Evolutionary conservation across 805 yeast genomes (phyloP), one percentile per base, ranked within the genome.

Genomic region (Saccharomycopsis capsularis): DNA sequence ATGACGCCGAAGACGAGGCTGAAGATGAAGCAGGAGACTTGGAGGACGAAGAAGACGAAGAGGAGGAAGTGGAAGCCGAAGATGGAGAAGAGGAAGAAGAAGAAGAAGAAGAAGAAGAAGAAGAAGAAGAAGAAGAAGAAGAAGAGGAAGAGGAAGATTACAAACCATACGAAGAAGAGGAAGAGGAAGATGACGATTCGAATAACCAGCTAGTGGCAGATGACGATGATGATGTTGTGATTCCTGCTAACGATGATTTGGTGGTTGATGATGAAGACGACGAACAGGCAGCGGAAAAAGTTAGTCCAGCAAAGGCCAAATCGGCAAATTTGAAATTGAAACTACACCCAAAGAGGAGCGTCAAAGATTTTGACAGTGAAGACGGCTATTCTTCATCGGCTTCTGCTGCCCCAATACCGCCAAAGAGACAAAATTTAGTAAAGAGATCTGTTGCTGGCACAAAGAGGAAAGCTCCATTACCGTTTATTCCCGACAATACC

Each of bases 321-420:
- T 16, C 21, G 3, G 21, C 38, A 13, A 40, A 40, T 6, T 15
- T 51, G 18, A 51, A 39, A 24, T 25, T 40, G 3, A 43, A 32
- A 36, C 16, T 51, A 15, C 47, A 42, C 16, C n/a, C 24, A 13
- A 25, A 40, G 18, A 42, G 46, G 30, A 30, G 21, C 15, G 23
- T 23, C 30, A 41, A 41, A 24, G 27, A 24, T n/a, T 19, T 42
- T 21, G 51, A 47, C 18, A 43, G 44, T 23, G 52, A 49, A 23
- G 54, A 47, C 6, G 51, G 44, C 9, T 30, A 51, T 27, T 15
- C 23, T 21, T 42, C 48, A 15, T 36, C 40, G 3, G 27, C 40
- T 18, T 24, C 41, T n/a, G 25, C 34, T 18, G 35, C 44, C 5
- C 22, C 37, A 19, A 35, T n/a, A 21, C 44, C 36, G 39, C 15